Conservation (phyloP, 768 basidiomycete species). For the Hysterangium stoloniferum region DNA sequence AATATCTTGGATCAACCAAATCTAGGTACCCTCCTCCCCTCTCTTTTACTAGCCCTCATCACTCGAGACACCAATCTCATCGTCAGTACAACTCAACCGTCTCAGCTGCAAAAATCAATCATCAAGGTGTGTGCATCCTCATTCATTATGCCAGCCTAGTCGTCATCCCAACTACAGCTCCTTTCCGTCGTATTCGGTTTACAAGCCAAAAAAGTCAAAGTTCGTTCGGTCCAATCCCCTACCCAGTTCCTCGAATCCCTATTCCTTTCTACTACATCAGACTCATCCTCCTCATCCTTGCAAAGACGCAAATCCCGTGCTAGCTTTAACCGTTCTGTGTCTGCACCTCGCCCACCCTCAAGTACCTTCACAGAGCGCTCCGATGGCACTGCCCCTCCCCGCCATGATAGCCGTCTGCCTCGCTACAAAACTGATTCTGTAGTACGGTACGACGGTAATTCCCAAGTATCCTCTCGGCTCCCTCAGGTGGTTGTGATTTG, state of each 20-base stretch:
- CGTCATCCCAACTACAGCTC: neutral
- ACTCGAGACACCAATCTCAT: slow-evolving; percentile 9
- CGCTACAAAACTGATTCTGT: slow-evolving; percentile 8
- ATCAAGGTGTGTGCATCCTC: neutral
- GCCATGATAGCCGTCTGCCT: neutral
- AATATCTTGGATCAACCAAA: neutral
- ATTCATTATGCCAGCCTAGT: neutral
- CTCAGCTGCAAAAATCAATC: slow-evolving; percentile 6
- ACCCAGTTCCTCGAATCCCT: slow-evolving; percentile 3
- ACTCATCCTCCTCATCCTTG: neutral
- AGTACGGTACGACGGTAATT: neutral
- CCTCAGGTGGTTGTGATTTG: slow-evolving; percentile 7
- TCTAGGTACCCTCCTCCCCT: slow-evolving; percentile 1
- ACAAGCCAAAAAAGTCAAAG: slow-evolving; percentile 2
- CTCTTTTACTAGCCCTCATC: slow-evolving; percentile 6
- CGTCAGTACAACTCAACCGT: slow-evolving; percentile 3
- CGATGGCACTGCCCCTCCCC: slow-evolving; percentile 1
- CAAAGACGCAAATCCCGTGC: neutral
- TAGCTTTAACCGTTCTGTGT: neutral
- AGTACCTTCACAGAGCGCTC: slow-evolving; percentile 9
- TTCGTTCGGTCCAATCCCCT: slow-evolving; percentile 1
- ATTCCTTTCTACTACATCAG: neutral
- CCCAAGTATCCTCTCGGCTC: neutral
- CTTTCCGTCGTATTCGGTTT: slow-evolving; percentile 7
- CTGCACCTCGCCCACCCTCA: slow-evolving; percentile 7